Evolutionary conservation across 208 protist species (phyloP).

Genomic region (Leishmania martiniquensis): DNA sequence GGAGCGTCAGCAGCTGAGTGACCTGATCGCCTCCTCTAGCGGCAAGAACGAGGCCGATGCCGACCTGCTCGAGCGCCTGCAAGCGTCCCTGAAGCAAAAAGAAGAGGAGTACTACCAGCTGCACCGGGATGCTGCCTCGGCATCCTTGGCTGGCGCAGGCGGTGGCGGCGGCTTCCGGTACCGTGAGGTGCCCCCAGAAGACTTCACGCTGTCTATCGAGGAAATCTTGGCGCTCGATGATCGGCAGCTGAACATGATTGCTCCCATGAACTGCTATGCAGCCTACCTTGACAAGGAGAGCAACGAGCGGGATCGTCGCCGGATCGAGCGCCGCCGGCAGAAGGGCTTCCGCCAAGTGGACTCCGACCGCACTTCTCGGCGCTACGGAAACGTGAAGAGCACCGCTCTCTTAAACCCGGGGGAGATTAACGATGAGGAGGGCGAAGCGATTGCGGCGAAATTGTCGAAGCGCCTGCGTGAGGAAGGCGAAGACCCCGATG

Average conservation of each 20-base stretch:
- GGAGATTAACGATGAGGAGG: slow-evolving; percentile 56
- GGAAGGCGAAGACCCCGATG: slow-evolving; percentile 35
- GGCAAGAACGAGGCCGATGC: slow-evolving; percentile 20
- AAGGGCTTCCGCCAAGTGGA: slow-evolving; percentile 78
- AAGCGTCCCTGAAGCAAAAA: slow-evolving; percentile 69
- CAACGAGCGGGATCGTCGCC: slow-evolving; percentile 72
- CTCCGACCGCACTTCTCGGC: slow-evolving; percentile 65
- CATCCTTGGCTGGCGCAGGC: slow-evolving; percentile 21
- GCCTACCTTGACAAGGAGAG: slow-evolving; percentile 73
- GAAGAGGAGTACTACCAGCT: slow-evolving; percentile 88
- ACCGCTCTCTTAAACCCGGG: slow-evolving; percentile 70
- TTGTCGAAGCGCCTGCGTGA: slow-evolving; percentile 70
- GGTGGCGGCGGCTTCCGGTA: slow-evolving; percentile 72
- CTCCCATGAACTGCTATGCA: slow-evolving; percentile 93
- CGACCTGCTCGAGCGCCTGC: slow-evolving; percentile 45
- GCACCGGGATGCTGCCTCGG: slow-evolving; percentile 56
- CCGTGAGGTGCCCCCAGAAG: slow-evolving; percentile 76
- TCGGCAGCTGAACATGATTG: slow-evolving; percentile 92
- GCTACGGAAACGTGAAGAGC: slow-evolving; percentile 74
- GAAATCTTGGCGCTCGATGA: slow-evolving; percentile 91
- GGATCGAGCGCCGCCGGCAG: slow-evolving; percentile 53
- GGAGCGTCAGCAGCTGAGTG: slow-evolving; percentile 48
- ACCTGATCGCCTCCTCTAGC: slow-evolving; percentile 30
- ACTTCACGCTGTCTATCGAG: slow-evolving; percentile 85
- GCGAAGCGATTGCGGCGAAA: slow-evolving; percentile 45